These are phyloP conservation scores for Rubia occidens DNA, from an alignment of 305 asterid genomes.

Conservation along the genomic window DNA sequence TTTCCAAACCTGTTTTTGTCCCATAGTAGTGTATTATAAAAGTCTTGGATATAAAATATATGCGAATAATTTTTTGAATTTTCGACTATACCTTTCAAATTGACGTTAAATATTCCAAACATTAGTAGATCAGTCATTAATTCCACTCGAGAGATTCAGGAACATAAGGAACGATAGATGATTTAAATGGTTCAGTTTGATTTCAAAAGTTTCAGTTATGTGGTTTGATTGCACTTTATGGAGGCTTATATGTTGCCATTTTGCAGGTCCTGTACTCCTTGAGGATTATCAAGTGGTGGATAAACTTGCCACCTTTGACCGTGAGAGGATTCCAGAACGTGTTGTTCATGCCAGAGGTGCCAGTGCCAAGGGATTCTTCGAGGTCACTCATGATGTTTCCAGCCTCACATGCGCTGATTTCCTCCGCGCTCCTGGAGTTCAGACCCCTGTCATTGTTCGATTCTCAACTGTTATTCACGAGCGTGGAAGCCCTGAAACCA, in stretches of 20 bases:
- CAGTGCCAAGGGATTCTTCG: conserved; percentile 93
- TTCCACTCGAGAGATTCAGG: no score
- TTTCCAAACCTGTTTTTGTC: no score
- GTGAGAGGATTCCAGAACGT: conserved; percentile 89
- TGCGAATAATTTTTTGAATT: no score
- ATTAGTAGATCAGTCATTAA: no score
- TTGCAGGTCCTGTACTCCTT: conserved; percentile 74
- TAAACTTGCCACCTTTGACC: conserved; percentile 77
- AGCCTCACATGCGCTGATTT: conserved; percentile 83
- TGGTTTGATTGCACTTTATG: background rate
- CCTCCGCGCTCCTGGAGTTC: conserved; percentile 87
- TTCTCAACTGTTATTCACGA: conserved; percentile 93
- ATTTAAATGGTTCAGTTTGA: no score
- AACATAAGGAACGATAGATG: no score
- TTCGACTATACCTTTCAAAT: no score
- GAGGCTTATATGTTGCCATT: background rate
- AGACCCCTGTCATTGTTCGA: conserved; percentile 71
- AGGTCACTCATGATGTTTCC: conserved; percentile 82
- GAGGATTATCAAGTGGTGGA: conserved; percentile 90
- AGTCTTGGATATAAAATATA: no score
- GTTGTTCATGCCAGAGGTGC: conserved; percentile 95
- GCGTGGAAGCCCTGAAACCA: conserved; percentile 93
- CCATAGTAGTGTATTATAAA: no score
- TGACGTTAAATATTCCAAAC: no score
- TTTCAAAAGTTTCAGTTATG: background rate